Evolutionary conservation across 176 grass and related monocot genomes (phyloP).

Genomic region (Tillandsia leiboldiana): DNA sequence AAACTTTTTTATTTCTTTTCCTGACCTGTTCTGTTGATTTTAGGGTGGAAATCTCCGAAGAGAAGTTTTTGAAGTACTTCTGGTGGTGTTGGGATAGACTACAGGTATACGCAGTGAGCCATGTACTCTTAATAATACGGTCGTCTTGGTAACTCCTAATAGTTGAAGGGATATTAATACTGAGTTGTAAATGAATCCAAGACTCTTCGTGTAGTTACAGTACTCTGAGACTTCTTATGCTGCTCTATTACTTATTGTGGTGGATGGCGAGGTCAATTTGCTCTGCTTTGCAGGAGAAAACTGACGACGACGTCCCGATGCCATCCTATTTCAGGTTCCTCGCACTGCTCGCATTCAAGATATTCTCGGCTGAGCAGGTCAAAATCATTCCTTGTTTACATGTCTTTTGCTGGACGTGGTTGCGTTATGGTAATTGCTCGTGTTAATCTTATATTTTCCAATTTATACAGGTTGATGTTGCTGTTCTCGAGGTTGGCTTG

Average conservation of each 20-base stretch:
- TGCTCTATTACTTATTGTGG: slow-evolving; percentile 10
- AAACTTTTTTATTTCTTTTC: neutral
- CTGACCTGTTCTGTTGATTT: slow-evolving; percentile 9
- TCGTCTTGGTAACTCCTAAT: too few relatives aligned
- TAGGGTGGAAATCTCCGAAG: slow-evolving; percentile 83
- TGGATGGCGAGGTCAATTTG: slow-evolving; percentile 26
- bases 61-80: slow-evolving; percentile 75
- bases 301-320: slow-evolving; percentile 85
- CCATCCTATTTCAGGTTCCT: slow-evolving; percentile 92
- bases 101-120: slow-evolving; percentile 27
- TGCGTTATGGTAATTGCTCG: neutral
- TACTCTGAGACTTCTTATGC: neutral
- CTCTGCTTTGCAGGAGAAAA: slow-evolving; percentile 64
- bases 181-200: neutral
- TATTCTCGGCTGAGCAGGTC: slow-evolving; percentile 89
- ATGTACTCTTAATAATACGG: too few relatives aligned
- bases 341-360: slow-evolving; percentile 80
- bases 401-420: neutral
- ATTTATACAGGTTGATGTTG: slow-evolving; percentile 71
- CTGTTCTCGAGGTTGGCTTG: slow-evolving; percentile 94
- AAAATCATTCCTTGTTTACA: neutral
- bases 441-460: slow-evolving; percentile 6
- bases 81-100: slow-evolving; percentile 90
- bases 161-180: too few relatives aligned
- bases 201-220: slow-evolving; percentile 5